Base-by-base conservation (phyloP, 2,329 filamentous ascomycete genomes). In the Fusarium nelsonii region DNA sequence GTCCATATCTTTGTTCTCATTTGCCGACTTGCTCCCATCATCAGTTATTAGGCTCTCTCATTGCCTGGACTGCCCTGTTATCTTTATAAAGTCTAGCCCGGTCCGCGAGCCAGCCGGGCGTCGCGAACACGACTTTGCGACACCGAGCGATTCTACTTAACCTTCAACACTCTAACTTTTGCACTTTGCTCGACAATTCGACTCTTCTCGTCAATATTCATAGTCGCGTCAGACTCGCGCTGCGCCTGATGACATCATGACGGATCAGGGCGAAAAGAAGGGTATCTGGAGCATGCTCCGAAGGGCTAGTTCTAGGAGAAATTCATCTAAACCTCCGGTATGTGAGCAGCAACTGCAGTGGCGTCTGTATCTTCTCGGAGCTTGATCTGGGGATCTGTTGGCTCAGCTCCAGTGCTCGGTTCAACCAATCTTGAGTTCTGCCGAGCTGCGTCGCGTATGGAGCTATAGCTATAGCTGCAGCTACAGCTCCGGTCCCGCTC, bases 211-310 rank as follows among this genome's bases (percentile, higher is more conserved):
- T 43, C 41, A 48, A 41, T 37, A 61, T 55, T 28, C 46, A 62
- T 58, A 40, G 58, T 70, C 68, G 56, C 61, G n/a, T 46, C 37
- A 50, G 48, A 66, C 55, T 68, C 54, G 41, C 44, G 63, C 59
- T 53, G 44, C 52, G 46, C 50, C 60, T 45, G 30, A 75, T 71
- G 70, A 64, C 68, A 75, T 70, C 68, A 79, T 79, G 78, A 74
- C 78, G 52, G 77, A 78, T 52, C 74, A 74, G 52, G 69, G 69
- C 46, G 75, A 76, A 40, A 75, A 82, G 77, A 83, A 81, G 70
- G 78, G 81, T 49, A 83, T 86, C 64, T 84, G 81, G 82, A 79
- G 80, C 63, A 77, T 88, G 57, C 81, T 88, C 69, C 82, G 85
- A 66, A 82, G 79, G 64, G 81, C 81, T 63, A 85, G 82, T 75